Percentiles rank a stretch among this genome's conserved stretches.
These are phyloP conservation scores for Arachnopeziza araneosa DNA, from an alignment of 2,329 filamentous ascomycete genomes.

Conservation along the genomic window DNA sequence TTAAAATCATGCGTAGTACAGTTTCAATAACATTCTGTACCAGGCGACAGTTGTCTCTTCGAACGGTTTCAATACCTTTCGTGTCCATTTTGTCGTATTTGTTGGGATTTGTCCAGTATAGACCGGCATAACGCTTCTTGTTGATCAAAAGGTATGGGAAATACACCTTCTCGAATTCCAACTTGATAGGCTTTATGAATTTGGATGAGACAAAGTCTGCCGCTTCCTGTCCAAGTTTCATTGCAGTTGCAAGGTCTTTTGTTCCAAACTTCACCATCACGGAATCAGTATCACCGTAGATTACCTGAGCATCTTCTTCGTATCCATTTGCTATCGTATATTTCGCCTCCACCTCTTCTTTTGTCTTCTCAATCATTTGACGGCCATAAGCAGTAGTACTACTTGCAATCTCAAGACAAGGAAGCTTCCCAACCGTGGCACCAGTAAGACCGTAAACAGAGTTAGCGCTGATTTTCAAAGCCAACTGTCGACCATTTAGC, in stretches of 20 bases:
- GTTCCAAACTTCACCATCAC: constrained; percentile 99
- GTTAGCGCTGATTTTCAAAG: constrained; percentile 94
- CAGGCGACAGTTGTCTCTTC: constrained; percentile 90
- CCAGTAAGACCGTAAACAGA: constrained; percentile 96
- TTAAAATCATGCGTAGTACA: constrained; percentile 89
- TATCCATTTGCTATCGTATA: constrained; percentile 96
- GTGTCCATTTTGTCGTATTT: constrained; percentile 99
- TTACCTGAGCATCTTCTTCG: constrained; percentile 88
- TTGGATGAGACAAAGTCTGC: constrained; percentile 83
- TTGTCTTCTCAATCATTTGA: constrained; percentile 98
- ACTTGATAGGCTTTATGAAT: constrained; percentile 94
- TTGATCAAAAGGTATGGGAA: constrained; percentile 98
- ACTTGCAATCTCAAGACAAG: constrained; percentile 90
- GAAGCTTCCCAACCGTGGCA: constrained; percentile 91
- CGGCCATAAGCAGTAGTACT: constrained; percentile 96
- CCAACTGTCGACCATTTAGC: constrained; percentile 92
- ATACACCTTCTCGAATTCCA: constrained; percentile 99
- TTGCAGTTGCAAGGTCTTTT: constrained; percentile 76
- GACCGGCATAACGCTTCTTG: constrained; percentile 98
- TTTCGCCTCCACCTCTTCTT: constrained; percentile 83
- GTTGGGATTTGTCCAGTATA: constrained; percentile 91
- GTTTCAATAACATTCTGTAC: constrained; percentile 98
- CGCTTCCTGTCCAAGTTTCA: constrained; percentile 94
- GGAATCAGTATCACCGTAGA: constrained; percentile 98
- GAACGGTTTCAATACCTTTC: constrained; percentile 97